Evolutionary conservation across 1,284 basidiomycete species (phyloP), one percentile per base, ranked within the genome.

Genomic region (Boletus smithii): DNA sequence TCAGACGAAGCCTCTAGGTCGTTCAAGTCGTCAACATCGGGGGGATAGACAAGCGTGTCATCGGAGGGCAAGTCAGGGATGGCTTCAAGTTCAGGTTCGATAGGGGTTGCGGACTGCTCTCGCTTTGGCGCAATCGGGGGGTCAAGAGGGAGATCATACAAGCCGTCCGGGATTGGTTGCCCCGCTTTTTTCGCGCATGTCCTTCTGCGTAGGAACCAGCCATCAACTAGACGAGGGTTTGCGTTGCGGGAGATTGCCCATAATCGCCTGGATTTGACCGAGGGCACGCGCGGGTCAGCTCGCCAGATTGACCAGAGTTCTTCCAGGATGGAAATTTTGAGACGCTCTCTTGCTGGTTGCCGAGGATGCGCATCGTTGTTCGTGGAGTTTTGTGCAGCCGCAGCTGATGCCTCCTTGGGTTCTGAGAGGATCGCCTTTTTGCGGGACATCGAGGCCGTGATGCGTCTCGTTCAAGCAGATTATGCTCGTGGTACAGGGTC

Each of bases 231-330:
- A 13, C 45, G 51, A 20, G 55, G 50, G 24, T 34, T 51, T 34
- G 53, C 58, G 16, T 51, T 33, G 43, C 54, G 67, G 5, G 58
- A 63, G 29, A 47, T 49, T 0, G 63, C 63, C 63, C 63, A 65
- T 24, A 41, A 49, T 33, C 48, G 55, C 42, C 63, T 50, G 14
- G 66, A 65, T 23, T 42, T 46, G 32, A 65, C 8, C 2, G 65
- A 62, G 23, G 63, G 66, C 5, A 68, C 49, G 36, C 65, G 60
- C 8, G 53, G 60, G 39, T 69, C 44, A 10, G 50, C 30, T 33
- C 36, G 54, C 63, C 65, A 65, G 35, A 65, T 69, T 4, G 47
- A 53, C 60, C 63, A 65, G 14, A 65, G 65, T 16, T 65, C 63
- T 31, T 49, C 33, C 16, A 64, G 44, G 24, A 56, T 37, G 1